Evolutionary conservation across 805 yeast species (phyloP), one percentile per base, ranked within the genome.

Genomic region (Wickerhamia fluorescens): DNA sequence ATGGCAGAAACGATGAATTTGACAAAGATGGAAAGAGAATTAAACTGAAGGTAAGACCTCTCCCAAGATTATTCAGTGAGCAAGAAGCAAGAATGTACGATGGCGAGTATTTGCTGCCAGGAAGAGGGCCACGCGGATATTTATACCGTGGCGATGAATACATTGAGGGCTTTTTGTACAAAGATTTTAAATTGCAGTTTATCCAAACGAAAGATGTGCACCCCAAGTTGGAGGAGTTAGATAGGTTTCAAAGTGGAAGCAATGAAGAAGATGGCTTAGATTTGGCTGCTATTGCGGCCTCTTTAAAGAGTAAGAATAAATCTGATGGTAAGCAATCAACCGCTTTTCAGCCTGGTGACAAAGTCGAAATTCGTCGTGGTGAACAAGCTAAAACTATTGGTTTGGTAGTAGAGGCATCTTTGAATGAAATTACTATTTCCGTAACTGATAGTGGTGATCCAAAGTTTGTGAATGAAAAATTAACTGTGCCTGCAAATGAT

Each of bases 381-480:
- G 98, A 92, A 59, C 96, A 88, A 58, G 76, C 88, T 25, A 94
- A 89, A 36, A 74, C 94, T 36, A 70, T 72, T 30, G 98, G 96
- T 58, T 70, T 71, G 29, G 94, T 89, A 29, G 58, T 73, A 6
- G 69, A 81, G 15, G 73, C 87, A 2, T 73, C 73, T 10, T 63
- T 68, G 32, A 68, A 63, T 38, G 75, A 74, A 50, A 70, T 73
- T 8, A 60, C 72, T 20, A 65, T 74, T 12, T 48, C 59, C 24
- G 62, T 73, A 9, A 68, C 72, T 16, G 69, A 68, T 32, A 61
- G 66, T 36, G 73, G 78, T 11, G 92, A 81, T 41, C 56, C 65
- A 19, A 71, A 62, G 35, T 63, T 67, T 35, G 61, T 73, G 34
- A 56, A 71, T 35, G 78, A 74, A 40, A 65, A 68, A 42, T 68